These are phyloP conservation scores for Pichia exigua DNA, from an alignment of 805 yeast genomes.

Conservation along the genomic window DNA sequence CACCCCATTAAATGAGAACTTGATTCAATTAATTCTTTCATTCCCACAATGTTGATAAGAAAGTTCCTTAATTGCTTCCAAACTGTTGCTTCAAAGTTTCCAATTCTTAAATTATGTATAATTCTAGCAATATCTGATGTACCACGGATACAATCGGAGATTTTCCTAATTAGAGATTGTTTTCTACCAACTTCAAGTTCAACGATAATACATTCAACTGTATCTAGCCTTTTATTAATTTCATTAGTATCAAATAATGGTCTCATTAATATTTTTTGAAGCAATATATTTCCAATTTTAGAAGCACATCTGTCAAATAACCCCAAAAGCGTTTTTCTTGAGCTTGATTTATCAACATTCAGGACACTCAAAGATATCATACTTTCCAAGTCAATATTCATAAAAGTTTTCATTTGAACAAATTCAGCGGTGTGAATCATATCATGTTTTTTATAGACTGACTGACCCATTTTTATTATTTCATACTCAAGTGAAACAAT, in stretches of 20 bases:
- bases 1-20: neutral
- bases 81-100: slow-evolving; percentile 19
- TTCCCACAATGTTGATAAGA: slow-evolving; percentile 15
- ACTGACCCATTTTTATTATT: neutral
- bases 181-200: slow-evolving; percentile 3
- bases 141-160: slow-evolving; percentile 17
- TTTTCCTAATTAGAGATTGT: slow-evolving; percentile 14
- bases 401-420: slow-evolving; percentile 4
- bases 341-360: slow-evolving; percentile 1
- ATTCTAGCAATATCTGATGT: slow-evolving; percentile 26
- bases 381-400: slow-evolving; percentile 26
- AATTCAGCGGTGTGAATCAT: slow-evolving; percentile 5
- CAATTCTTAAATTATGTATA: slow-evolving; percentile 17
- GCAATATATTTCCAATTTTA: slow-evolving; percentile 22
- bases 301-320: slow-evolving; percentile 24
- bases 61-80: slow-evolving; percentile 28
- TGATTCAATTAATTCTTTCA: slow-evolving; percentile 10
- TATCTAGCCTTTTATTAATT: slow-evolving; percentile 26
- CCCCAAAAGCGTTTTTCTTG: slow-evolving; percentile 13
- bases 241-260: slow-evolving; percentile 26
- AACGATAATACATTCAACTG: slow-evolving; percentile 21
- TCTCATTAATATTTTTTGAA: slow-evolving; percentile 29
- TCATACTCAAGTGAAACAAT: slow-evolving; percentile 10
- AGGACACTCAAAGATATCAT: slow-evolving; percentile 21
- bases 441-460: neutral